These are phyloP conservation scores for Cytidiella melzeri DNA, from an alignment of 768 basidiomycete species.

Conservation along the genomic window DNA sequence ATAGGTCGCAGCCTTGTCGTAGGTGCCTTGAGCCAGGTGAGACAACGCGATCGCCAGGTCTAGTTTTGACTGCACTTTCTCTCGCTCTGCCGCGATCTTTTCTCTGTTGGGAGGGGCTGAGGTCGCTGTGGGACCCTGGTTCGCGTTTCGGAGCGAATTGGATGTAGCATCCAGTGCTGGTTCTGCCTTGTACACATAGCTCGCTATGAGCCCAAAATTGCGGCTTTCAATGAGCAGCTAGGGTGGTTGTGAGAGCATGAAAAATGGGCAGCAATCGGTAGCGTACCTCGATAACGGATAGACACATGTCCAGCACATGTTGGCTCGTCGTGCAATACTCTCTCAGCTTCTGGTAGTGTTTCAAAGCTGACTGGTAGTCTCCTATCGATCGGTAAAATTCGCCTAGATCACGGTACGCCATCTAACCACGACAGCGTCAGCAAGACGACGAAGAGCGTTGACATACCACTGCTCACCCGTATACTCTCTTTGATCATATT, in stretches of 20 bases:
- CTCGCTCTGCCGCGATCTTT: constrained; percentile 51
- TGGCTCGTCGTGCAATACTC: constrained; percentile 89
- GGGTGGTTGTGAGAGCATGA: constrained; percentile 1
- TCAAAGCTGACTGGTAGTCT: constrained; percentile 63
- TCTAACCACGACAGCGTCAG: constrained; percentile 36
- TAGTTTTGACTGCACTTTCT: constrained; percentile 70
- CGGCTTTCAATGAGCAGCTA: constrained; percentile 82
- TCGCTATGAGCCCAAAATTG: constrained; percentile 81
- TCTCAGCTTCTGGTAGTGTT: constrained; percentile 84
- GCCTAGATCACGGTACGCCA: constrained; percentile 87
- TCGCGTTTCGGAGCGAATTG: constrained; percentile 2
- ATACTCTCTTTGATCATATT: constrained; percentile 99
- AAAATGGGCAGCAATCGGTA: neutral
- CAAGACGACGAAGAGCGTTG: neutral
- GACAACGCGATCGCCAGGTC: constrained; percentile 78
- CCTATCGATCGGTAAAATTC: constrained; percentile 71
- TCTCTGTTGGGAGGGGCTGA: constrained; percentile 32
- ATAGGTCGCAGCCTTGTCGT: constrained; percentile 72
- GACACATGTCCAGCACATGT: constrained; percentile 91
- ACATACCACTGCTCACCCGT: constrained; percentile 47
- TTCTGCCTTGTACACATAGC: constrained; percentile 97
- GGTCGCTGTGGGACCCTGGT: constrained; percentile 14
- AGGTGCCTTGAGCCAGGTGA: constrained; percentile 62
- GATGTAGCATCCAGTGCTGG: constrained; percentile 67
- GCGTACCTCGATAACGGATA: constrained; percentile 71